phyloP scores from a whole-genome alignment of 169 alveolate species.

The Plasmodium blacklocki region DNA sequence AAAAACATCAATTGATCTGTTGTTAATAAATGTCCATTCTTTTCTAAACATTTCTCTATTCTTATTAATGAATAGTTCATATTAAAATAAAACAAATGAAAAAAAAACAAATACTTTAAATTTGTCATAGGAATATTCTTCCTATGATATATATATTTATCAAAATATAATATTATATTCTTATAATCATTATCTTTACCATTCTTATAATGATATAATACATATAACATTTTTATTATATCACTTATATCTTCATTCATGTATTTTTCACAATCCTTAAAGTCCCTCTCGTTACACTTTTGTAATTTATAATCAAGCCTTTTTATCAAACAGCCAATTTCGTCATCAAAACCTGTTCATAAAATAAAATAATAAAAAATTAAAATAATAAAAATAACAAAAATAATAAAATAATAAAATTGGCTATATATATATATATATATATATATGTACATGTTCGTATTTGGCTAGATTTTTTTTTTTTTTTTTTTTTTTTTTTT shows the following conservation, averaged over 20 bases:
- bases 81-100: constrained; percentile 56
- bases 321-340: constrained; percentile 14
- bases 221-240: constrained; percentile 66
- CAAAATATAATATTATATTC: constrained; percentile 26
- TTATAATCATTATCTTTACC: constrained; percentile 19
- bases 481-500: too few relatives aligned
- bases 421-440: background rate
- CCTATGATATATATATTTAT: constrained; percentile 35
- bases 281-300: constrained; percentile 30
- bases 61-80: constrained; percentile 42
- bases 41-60: constrained; percentile 22
- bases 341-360: constrained; percentile 49
- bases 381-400: background rate
- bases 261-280: constrained; percentile 18
- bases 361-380: background rate
- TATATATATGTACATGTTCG: background rate
- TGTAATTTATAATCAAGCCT: constrained; percentile 14
- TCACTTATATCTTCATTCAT: constrained; percentile 57
- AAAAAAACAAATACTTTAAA: constrained; percentile 57
- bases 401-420: background rate
- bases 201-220: constrained; percentile 19
- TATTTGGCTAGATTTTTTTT: background rate
- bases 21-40: constrained; percentile 12
- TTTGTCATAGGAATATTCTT: constrained; percentile 33
- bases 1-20: constrained; percentile 66